phyloP scores from a whole-genome alignment of 345 rosid species.

The Eucalyptus cladocalyx region DNA sequence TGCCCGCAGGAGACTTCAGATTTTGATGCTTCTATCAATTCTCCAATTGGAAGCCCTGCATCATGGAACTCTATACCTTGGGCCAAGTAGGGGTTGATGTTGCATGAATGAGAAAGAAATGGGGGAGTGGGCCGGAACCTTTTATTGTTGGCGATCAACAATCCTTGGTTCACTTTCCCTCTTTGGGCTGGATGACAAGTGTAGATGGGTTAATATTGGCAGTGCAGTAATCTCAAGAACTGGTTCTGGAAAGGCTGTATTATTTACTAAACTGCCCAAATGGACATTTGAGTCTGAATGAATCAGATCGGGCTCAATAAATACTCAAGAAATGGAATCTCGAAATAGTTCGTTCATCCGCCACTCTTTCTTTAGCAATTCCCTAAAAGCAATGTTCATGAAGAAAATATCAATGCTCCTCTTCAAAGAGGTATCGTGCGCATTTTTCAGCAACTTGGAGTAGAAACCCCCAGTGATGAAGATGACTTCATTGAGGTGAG shows the following conservation, averaged over 20 bases:
- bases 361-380: no score
- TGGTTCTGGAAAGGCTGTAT: no score
- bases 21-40: slow-evolving; percentile 68
- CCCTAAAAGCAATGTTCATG: slow-evolving; percentile 1
- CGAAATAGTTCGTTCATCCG: no score
- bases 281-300: no score
- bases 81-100: slow-evolving; percentile 56
- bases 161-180: no score
- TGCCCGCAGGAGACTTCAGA: slow-evolving; percentile 65
- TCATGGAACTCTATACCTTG: slow-evolving; percentile 66
- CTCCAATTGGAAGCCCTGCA: slow-evolving; percentile 86
- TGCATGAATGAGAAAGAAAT: slow-evolving; percentile 87
- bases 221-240: no score
- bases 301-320: no score
- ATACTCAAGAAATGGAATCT: no score
- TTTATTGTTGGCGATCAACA: slow-evolving; percentile 7
- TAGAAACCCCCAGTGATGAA: slow-evolving; percentile 80
- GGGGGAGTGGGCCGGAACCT: slow-evolving; percentile 93
- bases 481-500: slow-evolving; percentile 96
- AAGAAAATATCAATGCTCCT: slow-evolving; percentile 52
- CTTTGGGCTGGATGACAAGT: no score
- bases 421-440: slow-evolving; percentile 72
- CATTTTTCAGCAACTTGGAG: slow-evolving; percentile 76
- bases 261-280: no score
- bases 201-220: no score